Conservation (phyloP, 202 grass and related monocot species). For the Hordeum pubiflorum region DNA sequence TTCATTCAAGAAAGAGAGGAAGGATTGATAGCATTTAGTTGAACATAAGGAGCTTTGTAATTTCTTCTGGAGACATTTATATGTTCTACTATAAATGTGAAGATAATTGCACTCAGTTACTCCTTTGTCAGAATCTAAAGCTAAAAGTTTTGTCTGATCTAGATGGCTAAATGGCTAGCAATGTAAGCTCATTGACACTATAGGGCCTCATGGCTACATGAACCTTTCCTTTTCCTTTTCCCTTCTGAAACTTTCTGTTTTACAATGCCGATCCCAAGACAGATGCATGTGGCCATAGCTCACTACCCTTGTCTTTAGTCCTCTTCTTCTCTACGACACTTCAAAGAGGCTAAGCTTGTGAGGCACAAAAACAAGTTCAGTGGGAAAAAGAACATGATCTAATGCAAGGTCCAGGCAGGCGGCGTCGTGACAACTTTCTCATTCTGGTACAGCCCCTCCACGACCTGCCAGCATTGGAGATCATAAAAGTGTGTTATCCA, state of each 20-base stretch:
- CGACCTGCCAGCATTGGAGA: conserved; percentile 24
- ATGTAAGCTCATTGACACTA: conserved; percentile 47
- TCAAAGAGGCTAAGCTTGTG: conserved; percentile 44
- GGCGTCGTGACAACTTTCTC: conserved; percentile 25
- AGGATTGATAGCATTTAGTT: too few relatives aligned
- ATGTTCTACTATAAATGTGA: conserved; percentile 13
- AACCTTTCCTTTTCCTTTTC: conserved; percentile 53
- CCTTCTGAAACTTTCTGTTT: conserved; percentile 42
- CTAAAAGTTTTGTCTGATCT: conserved; percentile 50
- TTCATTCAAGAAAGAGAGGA: conserved; percentile 2
- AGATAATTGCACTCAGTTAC: conserved; percentile 13
- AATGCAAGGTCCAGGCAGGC: conserved; percentile 13
- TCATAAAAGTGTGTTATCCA: conserved; percentile 36
- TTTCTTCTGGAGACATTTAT: conserved; percentile 6
- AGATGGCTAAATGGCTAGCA: conserved; percentile 39
- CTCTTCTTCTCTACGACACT: conserved; percentile 35
- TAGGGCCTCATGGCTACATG: conserved; percentile 39
- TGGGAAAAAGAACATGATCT: conserved; percentile 31
- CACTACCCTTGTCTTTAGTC: conserved; percentile 26
- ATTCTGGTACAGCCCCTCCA: conserved; percentile 16
- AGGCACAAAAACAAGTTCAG: conserved; percentile 51
- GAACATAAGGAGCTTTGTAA: conserved; percentile 1
- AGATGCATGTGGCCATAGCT: conserved; percentile 31
- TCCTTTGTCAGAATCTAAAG: conserved; percentile 37
- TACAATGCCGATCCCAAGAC: conserved; percentile 56